Evolutionary conservation across 179 eudicot species (phyloP).

Genomic region (Silene coronaria): DNA sequence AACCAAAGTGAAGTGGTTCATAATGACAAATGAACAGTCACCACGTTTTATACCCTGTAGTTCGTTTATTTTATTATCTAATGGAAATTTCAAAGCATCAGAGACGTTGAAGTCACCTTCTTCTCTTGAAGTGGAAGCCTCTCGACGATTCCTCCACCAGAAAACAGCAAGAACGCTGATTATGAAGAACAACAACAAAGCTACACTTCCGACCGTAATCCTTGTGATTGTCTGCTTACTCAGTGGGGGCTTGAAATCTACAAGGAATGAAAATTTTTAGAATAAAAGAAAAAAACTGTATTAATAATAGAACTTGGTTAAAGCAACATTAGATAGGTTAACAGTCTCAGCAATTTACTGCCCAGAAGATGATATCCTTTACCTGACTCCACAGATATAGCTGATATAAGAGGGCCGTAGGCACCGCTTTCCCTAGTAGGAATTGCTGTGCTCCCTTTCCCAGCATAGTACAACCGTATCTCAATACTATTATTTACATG

Average conservation of each 20-base stretch:
- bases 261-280: background rate
- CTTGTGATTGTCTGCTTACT: background rate
- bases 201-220: conserved; percentile 3
- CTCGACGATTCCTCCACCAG: conserved; percentile 18
- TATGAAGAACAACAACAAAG: background rate
- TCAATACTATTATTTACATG: conserved; percentile 26
- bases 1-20: too few relatives aligned
- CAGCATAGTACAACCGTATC: conserved; percentile 31
- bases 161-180: background rate
- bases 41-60: too few relatives aligned
- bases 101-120: conserved; percentile 4
- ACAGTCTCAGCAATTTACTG: too few relatives aligned
- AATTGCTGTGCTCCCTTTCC: conserved; percentile 31
- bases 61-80: too few relatives aligned
- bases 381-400: conserved; percentile 26
- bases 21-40: too few relatives aligned
- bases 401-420: conserved; percentile 32
- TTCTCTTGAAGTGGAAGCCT: conserved; percentile 11
- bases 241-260: conserved; percentile 17
- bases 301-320: too few relatives aligned
- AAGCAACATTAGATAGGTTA: too few relatives aligned
- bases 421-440: conserved; percentile 16
- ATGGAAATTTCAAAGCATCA: background rate
- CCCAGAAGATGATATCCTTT: background rate
- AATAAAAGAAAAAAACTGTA: too few relatives aligned